A percentile compares a stretch with the other conserved stretches of the same genome.
phyloP scores from a whole-genome alignment of 345 rosid species.

The Geranium brycei region DNA sequence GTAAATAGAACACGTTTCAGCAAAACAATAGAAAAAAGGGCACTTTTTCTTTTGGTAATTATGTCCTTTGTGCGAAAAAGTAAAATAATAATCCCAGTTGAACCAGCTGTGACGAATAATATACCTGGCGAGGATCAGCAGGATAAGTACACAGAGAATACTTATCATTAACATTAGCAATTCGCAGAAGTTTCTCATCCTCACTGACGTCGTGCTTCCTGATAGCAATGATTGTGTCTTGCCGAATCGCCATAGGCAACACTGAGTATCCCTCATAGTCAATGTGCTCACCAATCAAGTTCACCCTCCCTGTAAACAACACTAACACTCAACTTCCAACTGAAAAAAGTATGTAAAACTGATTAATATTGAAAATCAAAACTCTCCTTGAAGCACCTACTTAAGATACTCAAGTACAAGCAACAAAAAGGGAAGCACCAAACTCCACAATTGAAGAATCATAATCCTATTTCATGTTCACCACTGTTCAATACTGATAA shows the following conservation, averaged over 20 bases:
- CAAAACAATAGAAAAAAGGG: no score
- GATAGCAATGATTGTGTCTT: constrained; percentile 76
- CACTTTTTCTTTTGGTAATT: no score
- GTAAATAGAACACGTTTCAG: no score
- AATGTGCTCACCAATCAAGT: constrained; percentile 93
- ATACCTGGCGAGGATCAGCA: constrained; percentile 78
- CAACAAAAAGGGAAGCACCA: neutral
- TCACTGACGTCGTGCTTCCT: constrained; percentile 39
- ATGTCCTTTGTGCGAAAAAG: neutral
- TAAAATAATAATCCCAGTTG: neutral
- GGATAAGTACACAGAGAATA: constrained; percentile 61
- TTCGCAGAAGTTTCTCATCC: constrained; percentile 37
- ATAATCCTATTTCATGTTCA: neutral
- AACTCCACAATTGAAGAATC: neutral
- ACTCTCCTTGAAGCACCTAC: neutral
- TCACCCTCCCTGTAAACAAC: constrained; percentile 64
- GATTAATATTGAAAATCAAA: no score
- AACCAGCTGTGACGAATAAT: no score
- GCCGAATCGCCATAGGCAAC: constrained; percentile 96
- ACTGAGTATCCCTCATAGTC: constrained; percentile 98
- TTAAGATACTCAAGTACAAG: no score
- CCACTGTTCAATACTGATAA: neutral
- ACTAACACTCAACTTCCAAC: neutral
- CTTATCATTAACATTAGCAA: constrained; percentile 68
- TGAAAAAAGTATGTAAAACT: no score